Base-by-base conservation (phyloP, 805 yeast genomes). In the Tetrapisispora iriomotensis region DNA sequence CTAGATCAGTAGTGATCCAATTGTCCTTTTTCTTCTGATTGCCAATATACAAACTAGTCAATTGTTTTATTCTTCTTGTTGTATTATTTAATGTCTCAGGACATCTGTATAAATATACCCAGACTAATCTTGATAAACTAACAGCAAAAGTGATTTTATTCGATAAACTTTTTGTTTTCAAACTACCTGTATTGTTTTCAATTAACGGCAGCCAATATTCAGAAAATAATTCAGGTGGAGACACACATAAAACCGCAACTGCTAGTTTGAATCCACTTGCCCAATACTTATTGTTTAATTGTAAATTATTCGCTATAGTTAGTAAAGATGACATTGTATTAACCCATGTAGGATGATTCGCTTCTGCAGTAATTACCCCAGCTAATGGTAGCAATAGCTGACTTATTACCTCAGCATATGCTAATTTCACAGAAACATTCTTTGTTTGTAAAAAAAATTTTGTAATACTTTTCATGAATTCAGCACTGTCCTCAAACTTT, bases 341-440 rank as follows among this genome's bases (percentile, higher is more conserved):
- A 0, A 80, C 78, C 99, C 98, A 92, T 1, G 82, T 77, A 3
- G 98, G 98, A 57, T 90, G 95, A 53, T 92, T 90, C 0, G 86
- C 88, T 56, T 92, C 99, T 0, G 96, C 97, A 0, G 96, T 85
- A 24, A 88, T 68, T 1, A 77, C 69, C 8, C 85, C 90, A 0
- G 96, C 94, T 19, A 92, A 59, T 0, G 96, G 94, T 29, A 86
- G 63, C 2, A 92, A 62, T 20, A 92, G 70, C 38, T 75, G 79
- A 40, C 81, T 72, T 29, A 88, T 67, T 1, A 86, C 95, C 46
- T 86, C 95, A 34, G 92, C 82, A 54, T 90, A 94, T 2, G 95
- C 88, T 42, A 74, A 67, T 25, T 77, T 68, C 1, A 90, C 68
- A 3, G 77, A 70, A 37, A 77, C 76, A 45, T 80, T 82, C 28